These are phyloP conservation scores for Candida endomychidarum DNA, from an alignment of 805 yeast species.

Conservation along the genomic window DNA sequence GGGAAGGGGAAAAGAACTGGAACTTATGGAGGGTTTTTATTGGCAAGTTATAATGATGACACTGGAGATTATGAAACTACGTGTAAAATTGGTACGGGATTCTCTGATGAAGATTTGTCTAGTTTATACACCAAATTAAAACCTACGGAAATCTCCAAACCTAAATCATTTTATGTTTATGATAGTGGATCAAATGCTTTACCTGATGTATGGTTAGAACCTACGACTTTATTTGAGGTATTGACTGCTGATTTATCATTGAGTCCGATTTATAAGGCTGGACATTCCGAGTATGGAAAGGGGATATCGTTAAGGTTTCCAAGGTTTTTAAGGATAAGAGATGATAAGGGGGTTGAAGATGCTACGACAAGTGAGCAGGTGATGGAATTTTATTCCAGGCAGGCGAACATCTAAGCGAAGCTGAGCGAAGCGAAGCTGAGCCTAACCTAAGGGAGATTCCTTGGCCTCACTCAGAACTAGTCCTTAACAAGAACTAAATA, in stretches of 20 bases:
- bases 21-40: slow-evolving; percentile 87
- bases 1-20: slow-evolving; percentile 97
- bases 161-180: slow-evolving; percentile 67
- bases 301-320: slow-evolving; percentile 91
- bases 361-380: slow-evolving; percentile 85
- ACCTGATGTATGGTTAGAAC: slow-evolving; percentile 96
- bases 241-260: slow-evolving; percentile 87
- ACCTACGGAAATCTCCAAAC: slow-evolving; percentile 62
- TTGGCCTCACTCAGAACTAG: no score
- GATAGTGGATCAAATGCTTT: slow-evolving; percentile 66
- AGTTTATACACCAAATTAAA: slow-evolving; percentile 58
- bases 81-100: slow-evolving; percentile 97
- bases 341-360: slow-evolving; percentile 82
- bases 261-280: slow-evolving; percentile 89
- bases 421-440: no score
- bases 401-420: slow-evolving; percentile 37
- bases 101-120: slow-evolving; percentile 77
- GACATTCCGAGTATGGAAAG: slow-evolving; percentile 65
- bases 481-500: no score
- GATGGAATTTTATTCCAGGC: slow-evolving; percentile 78
- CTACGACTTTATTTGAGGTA: slow-evolving; percentile 80
- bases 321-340: slow-evolving; percentile 77
- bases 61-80: slow-evolving; percentile 92
- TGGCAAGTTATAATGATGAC: slow-evolving; percentile 88
- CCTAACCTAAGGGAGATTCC: no score